Evolutionary conservation across 2,329 filamentous ascomycete genomes (phyloP).

Genomic region (Botrytis fabae): DNA sequence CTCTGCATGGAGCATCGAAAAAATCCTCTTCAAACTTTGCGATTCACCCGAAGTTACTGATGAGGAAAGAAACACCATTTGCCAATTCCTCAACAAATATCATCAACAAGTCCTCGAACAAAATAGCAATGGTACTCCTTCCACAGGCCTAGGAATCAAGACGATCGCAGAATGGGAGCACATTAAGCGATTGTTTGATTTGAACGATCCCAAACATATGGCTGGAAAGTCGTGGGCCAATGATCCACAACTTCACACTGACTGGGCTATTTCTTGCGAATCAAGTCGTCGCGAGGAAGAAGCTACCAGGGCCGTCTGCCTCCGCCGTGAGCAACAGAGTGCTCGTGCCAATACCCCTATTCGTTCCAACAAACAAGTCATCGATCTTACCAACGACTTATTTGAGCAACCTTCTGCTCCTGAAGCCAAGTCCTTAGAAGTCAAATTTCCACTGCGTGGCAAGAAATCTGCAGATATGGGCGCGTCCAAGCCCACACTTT

Average conservation of each 20-base stretch:
- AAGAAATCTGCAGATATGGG: not conserved
- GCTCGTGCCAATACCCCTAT: too few species aligned
- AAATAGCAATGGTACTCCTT: not conserved
- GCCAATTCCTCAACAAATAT: conserved; percentile 10
- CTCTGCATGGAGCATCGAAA: conserved; percentile 15
- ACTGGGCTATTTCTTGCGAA: not conserved
- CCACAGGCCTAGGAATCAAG: not conserved
- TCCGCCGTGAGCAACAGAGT: not conserved
- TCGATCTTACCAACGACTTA: not conserved
- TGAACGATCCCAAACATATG: conserved; percentile 11
- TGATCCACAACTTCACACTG: not conserved
- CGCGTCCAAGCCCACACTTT: not conserved
- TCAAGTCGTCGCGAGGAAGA: not conserved
- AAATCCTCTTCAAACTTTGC: not conserved
- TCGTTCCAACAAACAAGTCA: not conserved
- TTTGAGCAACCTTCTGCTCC: not conserved
- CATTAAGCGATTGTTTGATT: conserved; percentile 18
- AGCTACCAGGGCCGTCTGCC: not conserved
- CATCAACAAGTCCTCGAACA: not conserved
- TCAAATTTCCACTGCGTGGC: not conserved
- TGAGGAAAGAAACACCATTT: not conserved
- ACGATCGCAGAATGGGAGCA: not conserved
- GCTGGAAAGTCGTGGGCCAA: not conserved
- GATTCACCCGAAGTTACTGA: not conserved
- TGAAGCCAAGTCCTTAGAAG: not conserved